Evolutionary conservation across 164 flowering plant genomes (phyloP), one percentile per base, ranked within the genome.

Genomic region (Magnolia sinica): DNA sequence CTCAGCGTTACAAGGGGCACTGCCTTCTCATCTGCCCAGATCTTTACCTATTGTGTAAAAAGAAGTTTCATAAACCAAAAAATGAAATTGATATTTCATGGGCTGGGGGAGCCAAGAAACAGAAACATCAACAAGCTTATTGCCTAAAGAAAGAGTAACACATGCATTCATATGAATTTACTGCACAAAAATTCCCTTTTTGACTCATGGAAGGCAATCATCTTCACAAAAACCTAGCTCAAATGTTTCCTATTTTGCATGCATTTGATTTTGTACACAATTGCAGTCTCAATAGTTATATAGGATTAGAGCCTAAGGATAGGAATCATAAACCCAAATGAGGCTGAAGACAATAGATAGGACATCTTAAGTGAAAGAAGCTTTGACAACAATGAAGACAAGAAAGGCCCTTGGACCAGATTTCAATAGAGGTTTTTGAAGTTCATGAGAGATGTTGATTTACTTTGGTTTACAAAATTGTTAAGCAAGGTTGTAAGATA

Each of bases 1-100:
- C 90, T 93, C 81, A 94, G 74, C 20, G 88, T 87, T 13, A 81
- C 82, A 81, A 92, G 90, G 19, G 98, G 97, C 19, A 14, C 66
- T 24, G 88, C 74, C 82, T 91, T 96, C 45, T 91, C 87, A 67
- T 94, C 98, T 80, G 91, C 97, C 99, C 99, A 96, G 70, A 96
- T 92, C 84, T 94, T 96, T 64, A 96, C 88, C 99, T 96, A 93
- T 77, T 58, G 14, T 50, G 72, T 20, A 76, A 68, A 70, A 59
- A 27, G 71, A 66, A 37, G 27, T 68, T 51, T 27, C 24, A 61
- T 69, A 29, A 68, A 68, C 50, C 61, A 55, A 55, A 55, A 18
- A 55, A 55, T 11, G 1, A 55, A 52, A 55, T 55, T 55, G 24
- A 55, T 3, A 64, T 64, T 64, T 19, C 27, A 64, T 18, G 27